A percentile compares a stretch with the other conserved stretches of the same genome.
Conservation (phyloP, 805 yeast species). For the Candida ulmi region DNA sequence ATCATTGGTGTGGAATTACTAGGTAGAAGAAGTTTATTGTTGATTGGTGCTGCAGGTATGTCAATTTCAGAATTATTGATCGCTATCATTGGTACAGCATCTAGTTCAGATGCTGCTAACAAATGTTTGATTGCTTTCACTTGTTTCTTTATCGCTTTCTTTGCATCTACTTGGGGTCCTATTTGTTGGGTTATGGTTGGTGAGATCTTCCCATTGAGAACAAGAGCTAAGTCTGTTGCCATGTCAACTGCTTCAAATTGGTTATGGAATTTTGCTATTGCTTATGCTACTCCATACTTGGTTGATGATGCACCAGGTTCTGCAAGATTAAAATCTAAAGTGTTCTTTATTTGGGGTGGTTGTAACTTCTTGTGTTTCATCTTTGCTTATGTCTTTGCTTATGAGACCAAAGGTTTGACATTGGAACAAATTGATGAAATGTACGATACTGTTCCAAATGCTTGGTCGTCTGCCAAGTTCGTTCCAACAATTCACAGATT, state of each 20-base stretch:
- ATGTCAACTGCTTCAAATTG: conserved; percentile 74
- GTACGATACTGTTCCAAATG: conserved; percentile 33
- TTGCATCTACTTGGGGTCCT: conserved; percentile 86
- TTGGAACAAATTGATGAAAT: conserved; percentile 65
- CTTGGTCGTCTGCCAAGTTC: conserved; percentile 25
- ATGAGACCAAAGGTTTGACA: conserved; percentile 62
- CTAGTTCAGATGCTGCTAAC: conserved; percentile 29
- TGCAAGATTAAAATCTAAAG: conserved; percentile 58
- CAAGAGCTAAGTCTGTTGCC: conserved; percentile 69
- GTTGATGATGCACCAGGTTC: conserved; percentile 59
- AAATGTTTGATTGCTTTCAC: conserved; percentile 47
- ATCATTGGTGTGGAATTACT: conserved; percentile 46
- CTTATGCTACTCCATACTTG: conserved; percentile 69
- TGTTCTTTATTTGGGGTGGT: conserved; percentile 75
- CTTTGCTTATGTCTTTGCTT: conserved; percentile 51
- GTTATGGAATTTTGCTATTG: conserved; percentile 71
- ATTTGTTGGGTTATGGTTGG: conserved; percentile 64
- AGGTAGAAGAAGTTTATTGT: conserved; percentile 62
- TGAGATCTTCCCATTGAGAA: conserved; percentile 64
- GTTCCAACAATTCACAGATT: too few species aligned
- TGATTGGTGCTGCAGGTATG: conserved; percentile 62
- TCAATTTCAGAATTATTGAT: conserved; percentile 56
- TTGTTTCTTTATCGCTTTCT: conserved; percentile 62
- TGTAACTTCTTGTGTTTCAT: conserved; percentile 51
- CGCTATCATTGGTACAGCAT: conserved; percentile 37